A percentile compares a stretch with the other conserved stretches of the same genome.
phyloP scores from a whole-genome alignment of 2,329 filamentous ascomycete genomes.

The Didymella pinodella region DNA sequence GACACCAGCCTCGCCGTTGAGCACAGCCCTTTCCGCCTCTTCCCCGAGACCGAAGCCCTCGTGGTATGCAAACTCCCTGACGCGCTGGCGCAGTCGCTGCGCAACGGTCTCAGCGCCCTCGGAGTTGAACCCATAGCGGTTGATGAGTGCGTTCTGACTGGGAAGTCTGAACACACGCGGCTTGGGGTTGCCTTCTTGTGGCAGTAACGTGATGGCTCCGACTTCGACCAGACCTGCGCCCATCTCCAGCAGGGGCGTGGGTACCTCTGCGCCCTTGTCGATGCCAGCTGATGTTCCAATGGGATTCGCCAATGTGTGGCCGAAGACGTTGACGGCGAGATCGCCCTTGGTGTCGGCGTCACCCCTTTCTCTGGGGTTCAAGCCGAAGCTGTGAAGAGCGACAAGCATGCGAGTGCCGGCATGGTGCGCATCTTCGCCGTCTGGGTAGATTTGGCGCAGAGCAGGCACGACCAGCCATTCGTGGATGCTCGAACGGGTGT shows the following conservation, averaged over 20 bases:
- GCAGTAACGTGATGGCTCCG: constrained; percentile 85
- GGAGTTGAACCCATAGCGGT: constrained; percentile 95
- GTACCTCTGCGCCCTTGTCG: constrained; percentile 92
- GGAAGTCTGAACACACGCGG: constrained; percentile 89
- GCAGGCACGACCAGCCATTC: constrained; percentile 65
- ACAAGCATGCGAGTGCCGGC: constrained; percentile 75
- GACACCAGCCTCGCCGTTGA: constrained; percentile 78
- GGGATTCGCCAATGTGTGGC: constrained; percentile 79
- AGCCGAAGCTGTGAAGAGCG: constrained; percentile 73
- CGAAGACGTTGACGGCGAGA: constrained; percentile 74
- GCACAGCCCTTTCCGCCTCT: constrained; percentile 72
- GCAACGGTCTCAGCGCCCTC: constrained; percentile 89
- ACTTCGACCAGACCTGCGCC: constrained; percentile 91
- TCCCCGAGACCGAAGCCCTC: constrained; percentile 69
- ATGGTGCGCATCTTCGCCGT: constrained; percentile 93
- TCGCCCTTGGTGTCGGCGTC: constrained; percentile 62
- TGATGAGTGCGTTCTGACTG: constrained; percentile 86
- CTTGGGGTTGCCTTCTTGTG: constrained; percentile 86
- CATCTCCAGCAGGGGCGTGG: constrained; percentile 81
- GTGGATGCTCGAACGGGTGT: constrained; percentile 63
- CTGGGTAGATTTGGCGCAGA: constrained; percentile 71
- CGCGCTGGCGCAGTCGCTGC: constrained; percentile 75
- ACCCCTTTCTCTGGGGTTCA: constrained; percentile 86
- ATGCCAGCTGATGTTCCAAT: constrained; percentile 95
- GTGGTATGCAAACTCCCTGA: constrained; percentile 77